Conservation (phyloP, 495 filamentous ascomycete species). For the Trichoderma erinaceum region DNA sequence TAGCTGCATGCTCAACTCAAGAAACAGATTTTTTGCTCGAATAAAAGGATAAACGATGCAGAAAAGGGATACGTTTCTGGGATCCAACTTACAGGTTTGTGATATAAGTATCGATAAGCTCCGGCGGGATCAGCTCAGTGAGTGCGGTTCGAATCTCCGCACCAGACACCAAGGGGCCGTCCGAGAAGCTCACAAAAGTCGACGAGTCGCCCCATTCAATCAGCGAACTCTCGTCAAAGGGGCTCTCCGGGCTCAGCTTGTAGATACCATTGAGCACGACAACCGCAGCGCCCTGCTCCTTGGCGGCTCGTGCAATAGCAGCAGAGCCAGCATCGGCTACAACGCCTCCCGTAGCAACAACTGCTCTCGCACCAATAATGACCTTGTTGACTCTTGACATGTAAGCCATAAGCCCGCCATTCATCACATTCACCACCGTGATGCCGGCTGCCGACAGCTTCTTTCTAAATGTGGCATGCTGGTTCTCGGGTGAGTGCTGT, state of each 20-base stretch:
- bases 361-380: constrained; percentile 75
- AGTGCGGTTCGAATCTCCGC: constrained; percentile 75
- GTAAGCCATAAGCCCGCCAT: constrained; percentile 78
- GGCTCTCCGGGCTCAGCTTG: constrained; percentile 83
- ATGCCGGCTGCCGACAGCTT: constrained; percentile 70
- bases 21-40: not conserved
- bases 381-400: constrained; percentile 95
- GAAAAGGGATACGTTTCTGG: too few species aligned
- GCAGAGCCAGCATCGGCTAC: constrained; percentile 72
- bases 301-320: constrained; percentile 75
- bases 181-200: constrained; percentile 63
- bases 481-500: constrained; percentile 21
- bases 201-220: constrained; percentile 78
- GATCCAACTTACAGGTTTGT: constrained; percentile 72
- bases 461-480: constrained; percentile 57
- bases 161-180: constrained; percentile 66
- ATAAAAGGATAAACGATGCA: too few species aligned
- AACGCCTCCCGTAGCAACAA: constrained; percentile 79
- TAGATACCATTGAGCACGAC: constrained; percentile 81
- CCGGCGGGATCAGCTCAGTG: constrained; percentile 75
- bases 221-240: constrained; percentile 66
- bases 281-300: constrained; percentile 70
- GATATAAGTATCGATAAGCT: constrained; percentile 81
- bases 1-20: not conserved
- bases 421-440: constrained; percentile 73